These are phyloP conservation scores for Fomes fomentarius DNA, from an alignment of 1,284 basidiomycete species.

Conservation along the genomic window DNA sequence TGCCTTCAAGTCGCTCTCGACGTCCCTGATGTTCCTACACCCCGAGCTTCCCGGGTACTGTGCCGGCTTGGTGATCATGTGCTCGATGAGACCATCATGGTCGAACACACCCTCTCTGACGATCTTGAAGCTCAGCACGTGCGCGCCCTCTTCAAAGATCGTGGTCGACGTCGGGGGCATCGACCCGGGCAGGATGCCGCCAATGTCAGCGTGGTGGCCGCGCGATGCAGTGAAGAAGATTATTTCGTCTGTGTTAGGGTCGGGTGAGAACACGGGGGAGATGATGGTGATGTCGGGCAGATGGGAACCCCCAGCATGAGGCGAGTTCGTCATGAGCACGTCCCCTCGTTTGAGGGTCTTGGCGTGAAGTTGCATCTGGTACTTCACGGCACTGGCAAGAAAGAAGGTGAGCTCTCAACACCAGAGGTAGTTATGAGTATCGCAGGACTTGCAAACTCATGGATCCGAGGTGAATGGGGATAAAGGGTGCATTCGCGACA, in stretches of 20 bases:
- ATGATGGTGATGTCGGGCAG: conserved; percentile 90
- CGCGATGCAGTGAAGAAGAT: conserved; percentile 93
- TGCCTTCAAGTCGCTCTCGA: conserved; percentile 93
- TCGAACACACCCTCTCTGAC: conserved; percentile 86
- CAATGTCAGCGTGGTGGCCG: conserved; percentile 85
- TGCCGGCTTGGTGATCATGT: conserved; percentile 88
- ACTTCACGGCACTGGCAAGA: conserved; percentile 78
- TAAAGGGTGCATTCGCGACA: conserved; percentile 90
- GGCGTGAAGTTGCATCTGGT: conserved; percentile 81
- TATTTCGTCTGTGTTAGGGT: conserved; percentile 58
- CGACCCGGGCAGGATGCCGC: conserved; percentile 81
- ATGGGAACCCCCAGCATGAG: conserved; percentile 87
- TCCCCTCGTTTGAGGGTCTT: conserved; percentile 80
- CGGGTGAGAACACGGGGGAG: conserved; percentile 74
- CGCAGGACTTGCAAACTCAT: conserved; percentile 78
- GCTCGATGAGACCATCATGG: conserved; percentile 70
- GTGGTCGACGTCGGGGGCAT: conserved; percentile 94
- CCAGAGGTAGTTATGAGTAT: no score
- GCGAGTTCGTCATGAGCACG: conserved; percentile 91
- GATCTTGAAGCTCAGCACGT: conserved; percentile 93
- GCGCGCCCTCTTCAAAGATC: conserved; percentile 93
- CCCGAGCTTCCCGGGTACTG: conserved; percentile 85
- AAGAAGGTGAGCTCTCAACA: background rate
- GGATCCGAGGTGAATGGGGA: conserved; percentile 79
- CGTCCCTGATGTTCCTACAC: conserved; percentile 84